A percentile compares a stretch with the other conserved stretches of the same genome.
Conservation (phyloP, 2,329 filamentous ascomycete genomes). For the Phoma herbarum region DNA sequence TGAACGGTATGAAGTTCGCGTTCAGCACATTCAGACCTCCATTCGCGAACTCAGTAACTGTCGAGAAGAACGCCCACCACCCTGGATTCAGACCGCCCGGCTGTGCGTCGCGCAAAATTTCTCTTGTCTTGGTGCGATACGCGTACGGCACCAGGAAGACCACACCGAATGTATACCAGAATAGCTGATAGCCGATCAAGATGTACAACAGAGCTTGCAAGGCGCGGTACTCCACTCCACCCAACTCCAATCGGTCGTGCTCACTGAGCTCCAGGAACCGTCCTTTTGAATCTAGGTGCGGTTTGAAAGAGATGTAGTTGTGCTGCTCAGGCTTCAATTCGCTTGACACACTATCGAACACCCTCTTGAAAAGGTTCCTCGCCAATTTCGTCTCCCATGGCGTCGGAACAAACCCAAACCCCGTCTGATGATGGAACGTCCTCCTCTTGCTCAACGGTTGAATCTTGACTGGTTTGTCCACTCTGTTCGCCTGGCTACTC, state of each 20-base stretch:
- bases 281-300: conserved; percentile 40
- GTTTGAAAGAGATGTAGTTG: conserved; percentile 46
- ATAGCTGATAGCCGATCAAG: conserved; percentile 53
- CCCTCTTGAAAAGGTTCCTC: conserved; percentile 32
- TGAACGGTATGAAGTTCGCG: conserved; percentile 69
- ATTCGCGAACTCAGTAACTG: conserved; percentile 63
- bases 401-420: conserved; percentile 42
- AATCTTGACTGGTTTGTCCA: conserved; percentile 11
- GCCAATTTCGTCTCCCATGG: conserved; percentile 43
- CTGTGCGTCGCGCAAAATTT: conserved; percentile 52
- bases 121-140: conserved; percentile 50
- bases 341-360: conserved; percentile 30
- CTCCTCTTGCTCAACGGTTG: conserved; percentile 28
- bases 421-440: conserved; percentile 38
- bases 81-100: conserved; percentile 43
- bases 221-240: conserved; percentile 63
- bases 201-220: conserved; percentile 59
- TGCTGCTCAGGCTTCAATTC: conserved; percentile 36
- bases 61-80: conserved; percentile 51
- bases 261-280: conserved; percentile 50
- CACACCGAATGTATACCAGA: conserved; percentile 54
- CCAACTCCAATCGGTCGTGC: conserved; percentile 56
- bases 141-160: conserved; percentile 60
- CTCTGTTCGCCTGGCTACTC: neutral
- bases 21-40: conserved; percentile 65